Conservation (phyloP, 495 filamentous ascomycete species). For the Baudoinia panamericana region DNA sequence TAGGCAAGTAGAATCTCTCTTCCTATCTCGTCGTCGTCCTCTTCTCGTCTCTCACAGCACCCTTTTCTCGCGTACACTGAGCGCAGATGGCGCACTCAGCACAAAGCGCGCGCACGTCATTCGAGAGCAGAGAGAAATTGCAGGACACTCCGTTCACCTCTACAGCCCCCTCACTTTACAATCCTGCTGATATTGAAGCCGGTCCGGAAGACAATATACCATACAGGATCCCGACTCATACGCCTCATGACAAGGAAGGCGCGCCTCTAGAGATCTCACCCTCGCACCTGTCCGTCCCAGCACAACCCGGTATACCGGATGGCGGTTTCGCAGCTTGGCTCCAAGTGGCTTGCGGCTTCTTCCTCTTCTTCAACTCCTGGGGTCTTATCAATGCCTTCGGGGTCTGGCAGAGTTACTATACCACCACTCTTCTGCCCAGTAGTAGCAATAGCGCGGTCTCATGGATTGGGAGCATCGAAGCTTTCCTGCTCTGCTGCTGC, state of each 20-base stretch:
- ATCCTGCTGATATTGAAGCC: conserved; percentile 3
- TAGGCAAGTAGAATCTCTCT: no score
- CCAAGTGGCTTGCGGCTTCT: conserved; percentile 36
- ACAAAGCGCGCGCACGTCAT: no score
- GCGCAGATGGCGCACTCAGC: no score
- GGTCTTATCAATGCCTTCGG: conserved; percentile 19
- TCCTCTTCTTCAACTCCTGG: conserved; percentile 38
- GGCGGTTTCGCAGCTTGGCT: conserved; percentile 39
- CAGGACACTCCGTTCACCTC: no score
- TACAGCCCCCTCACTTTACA: not conserved
- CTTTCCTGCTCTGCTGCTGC: conserved; percentile 20
- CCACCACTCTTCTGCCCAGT: conserved; percentile 1
- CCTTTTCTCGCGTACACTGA: no score
- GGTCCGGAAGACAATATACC: not conserved
- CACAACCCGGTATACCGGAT: conserved; percentile 26
- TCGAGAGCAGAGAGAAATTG: no score
- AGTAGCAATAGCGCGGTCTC: conserved; percentile 16
- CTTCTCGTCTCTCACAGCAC: no score
- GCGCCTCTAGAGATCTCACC: conserved; percentile 6
- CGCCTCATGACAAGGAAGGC: not conserved
- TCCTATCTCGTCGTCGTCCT: no score
- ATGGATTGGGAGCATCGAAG: conserved; percentile 24
- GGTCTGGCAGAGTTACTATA: conserved; percentile 25
- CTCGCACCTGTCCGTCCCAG: conserved; percentile 3
- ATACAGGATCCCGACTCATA: not conserved